phyloP scores from a whole-genome alignment of 2,329 filamentous ascomycete species.

The Fusarium virguliforme region DNA sequence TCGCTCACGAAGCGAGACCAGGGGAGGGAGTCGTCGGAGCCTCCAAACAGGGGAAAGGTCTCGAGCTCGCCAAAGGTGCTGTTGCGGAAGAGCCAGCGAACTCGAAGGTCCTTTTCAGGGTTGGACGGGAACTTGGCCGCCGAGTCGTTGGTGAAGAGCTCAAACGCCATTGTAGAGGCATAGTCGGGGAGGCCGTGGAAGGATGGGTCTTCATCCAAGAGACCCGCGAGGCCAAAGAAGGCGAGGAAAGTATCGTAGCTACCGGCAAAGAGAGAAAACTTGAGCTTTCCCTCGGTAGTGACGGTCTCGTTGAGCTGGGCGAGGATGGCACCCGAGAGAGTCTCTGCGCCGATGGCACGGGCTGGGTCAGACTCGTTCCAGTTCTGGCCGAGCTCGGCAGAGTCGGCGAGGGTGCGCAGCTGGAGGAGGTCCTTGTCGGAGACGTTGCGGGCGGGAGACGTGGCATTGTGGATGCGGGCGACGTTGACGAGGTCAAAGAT shows the following conservation, averaged over 20 bases:
- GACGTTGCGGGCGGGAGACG: conserved; percentile 52
- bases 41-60: conserved; percentile 54
- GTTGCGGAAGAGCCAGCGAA: conserved; percentile 57
- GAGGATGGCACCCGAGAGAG: conserved; percentile 53
- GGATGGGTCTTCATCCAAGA: conserved; percentile 49
- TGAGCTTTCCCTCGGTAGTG: conserved; percentile 51
- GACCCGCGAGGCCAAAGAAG: conserved; percentile 54
- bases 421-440: conserved; percentile 55
- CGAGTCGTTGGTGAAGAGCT: conserved; percentile 53
- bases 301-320: conserved; percentile 55
- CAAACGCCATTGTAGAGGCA: conserved; percentile 57
- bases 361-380: conserved; percentile 52
- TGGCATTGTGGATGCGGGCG: conserved; percentile 55
- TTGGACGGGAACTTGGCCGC: conserved; percentile 49
- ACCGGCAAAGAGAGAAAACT: conserved; percentile 56
- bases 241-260: conserved; percentile 58
- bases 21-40: conserved; percentile 48
- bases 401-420: conserved; percentile 55
- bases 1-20: conserved; percentile 52
- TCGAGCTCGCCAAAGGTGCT: conserved; percentile 52
- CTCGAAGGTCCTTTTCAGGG: conserved; percentile 48
- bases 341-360: conserved; percentile 54
- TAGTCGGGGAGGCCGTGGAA: conserved; percentile 57
- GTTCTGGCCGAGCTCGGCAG: conserved; percentile 54
- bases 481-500: conserved; percentile 58